phyloP scores from a whole-genome alignment of 306 rosid genomes.

The Trifolium subterraneum region DNA sequence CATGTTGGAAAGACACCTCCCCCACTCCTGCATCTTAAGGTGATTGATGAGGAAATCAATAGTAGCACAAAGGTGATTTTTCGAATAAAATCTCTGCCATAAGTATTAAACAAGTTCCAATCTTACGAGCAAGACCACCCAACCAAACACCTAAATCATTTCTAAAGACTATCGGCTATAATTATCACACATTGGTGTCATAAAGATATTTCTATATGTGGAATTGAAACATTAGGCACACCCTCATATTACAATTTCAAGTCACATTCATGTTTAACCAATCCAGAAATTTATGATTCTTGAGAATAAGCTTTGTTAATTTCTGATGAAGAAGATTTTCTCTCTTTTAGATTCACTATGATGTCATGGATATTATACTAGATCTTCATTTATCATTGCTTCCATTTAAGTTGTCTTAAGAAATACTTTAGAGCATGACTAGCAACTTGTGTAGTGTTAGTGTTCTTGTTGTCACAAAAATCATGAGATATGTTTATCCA shows the following conservation, averaged over 20 bases:
- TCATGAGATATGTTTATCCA: slow-evolving; percentile 87
- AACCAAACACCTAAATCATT: too few relatives aligned
- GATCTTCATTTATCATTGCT: slow-evolving; percentile 88
- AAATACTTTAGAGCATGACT: slow-evolving; percentile 93
- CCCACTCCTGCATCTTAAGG: too few relatives aligned
- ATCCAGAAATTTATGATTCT: neutral
- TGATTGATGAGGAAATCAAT: too few relatives aligned
- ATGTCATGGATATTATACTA: slow-evolving; percentile 92
- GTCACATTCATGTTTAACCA: slow-evolving; percentile 55
- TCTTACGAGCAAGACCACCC: too few relatives aligned
- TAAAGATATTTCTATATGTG: slow-evolving; percentile 51
- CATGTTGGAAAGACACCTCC: too few relatives aligned
- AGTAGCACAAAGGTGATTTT: too few relatives aligned
- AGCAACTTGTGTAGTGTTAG: slow-evolving; percentile 88
- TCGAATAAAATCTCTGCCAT: too few relatives aligned
- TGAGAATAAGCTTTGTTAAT: slow-evolving; percentile 42
- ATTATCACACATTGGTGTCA: slow-evolving; percentile 9
- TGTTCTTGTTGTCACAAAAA: slow-evolving; percentile 82
- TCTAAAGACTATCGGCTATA: too few relatives aligned
- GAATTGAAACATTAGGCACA: slow-evolving; percentile 45
- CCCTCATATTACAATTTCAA: slow-evolving; percentile 52
- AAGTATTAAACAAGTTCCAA: too few relatives aligned
- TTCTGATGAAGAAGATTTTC: slow-evolving; percentile 51
- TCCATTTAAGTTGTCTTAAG: slow-evolving; percentile 69
- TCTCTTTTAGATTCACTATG: slow-evolving; percentile 65